Base-by-base conservation (phyloP, 2,329 filamentous ascomycete species). In the Fusarium globosum region DNA sequence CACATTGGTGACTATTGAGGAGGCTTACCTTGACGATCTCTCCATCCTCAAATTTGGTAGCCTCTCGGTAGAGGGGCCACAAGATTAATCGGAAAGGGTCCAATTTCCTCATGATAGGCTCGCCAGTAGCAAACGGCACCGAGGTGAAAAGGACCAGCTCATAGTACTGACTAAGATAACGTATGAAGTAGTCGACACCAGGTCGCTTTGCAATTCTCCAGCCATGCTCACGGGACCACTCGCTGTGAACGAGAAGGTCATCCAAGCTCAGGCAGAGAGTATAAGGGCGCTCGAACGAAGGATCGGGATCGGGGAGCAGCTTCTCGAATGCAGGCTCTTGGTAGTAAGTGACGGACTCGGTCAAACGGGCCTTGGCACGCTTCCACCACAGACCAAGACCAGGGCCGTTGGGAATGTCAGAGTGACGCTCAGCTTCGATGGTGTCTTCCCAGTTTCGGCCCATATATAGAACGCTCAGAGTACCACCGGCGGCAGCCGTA, bases 161-260 rank as follows among this genome's bases (percentile, higher is more conserved):
- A 81, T 98, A 99, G 88, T 99, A 98, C 83, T 98, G 95, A 83
- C 94, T 96, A 55, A 99, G 89, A 82, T 99, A 99, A 80, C 94
- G 94, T 73, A 99, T 86, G 86, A 99, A 99, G 86, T 99, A 99
- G 85, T 99, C 96, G 70, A 97, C 90, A 51, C 96, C 96, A 41
- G 96, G 96, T 56, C 96, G 90, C 86, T 99, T 99, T 35, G 96
- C 96, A 70, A 97, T 89, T 76, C 96, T 91, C 95, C 96, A 99
- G 67, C 96, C 96, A 80, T 98, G 93, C 81, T 98, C 94, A 65
- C 96, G 90, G 30, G 91, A 90, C 96, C 96, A 99, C 81, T 97
- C 94, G 80, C 94, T 97, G 85, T 98, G 96, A 36, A 99, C 91
- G 61, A 99, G 88, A 78, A 99, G 88, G 82, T 99, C 96, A 81